Percentiles rank a stretch among this genome's conserved stretches.
phyloP scores from a whole-genome alignment of 495 filamentous ascomycete species.

The Choiromyces venosus region DNA sequence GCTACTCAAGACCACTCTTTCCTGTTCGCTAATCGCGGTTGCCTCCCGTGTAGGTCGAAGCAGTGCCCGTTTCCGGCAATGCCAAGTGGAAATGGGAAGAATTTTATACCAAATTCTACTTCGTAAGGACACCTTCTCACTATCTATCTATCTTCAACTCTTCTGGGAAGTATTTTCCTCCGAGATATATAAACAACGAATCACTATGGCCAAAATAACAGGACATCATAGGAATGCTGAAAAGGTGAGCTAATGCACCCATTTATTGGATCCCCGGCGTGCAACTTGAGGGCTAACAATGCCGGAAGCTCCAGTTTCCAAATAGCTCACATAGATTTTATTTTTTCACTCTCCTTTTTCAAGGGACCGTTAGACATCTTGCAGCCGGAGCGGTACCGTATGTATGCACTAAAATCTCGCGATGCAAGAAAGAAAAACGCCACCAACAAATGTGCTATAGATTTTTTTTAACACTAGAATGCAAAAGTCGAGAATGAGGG shows the following conservation, averaged over 20 bases:
- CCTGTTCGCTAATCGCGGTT: conserved; percentile 37
- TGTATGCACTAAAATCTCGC: conserved; percentile 3
- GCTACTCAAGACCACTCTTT: conserved; percentile 19
- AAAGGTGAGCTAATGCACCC: neutral
- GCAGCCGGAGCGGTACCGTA: neutral
- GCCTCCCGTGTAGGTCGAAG: conserved; percentile 26
- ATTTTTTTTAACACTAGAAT: neutral
- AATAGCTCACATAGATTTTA: neutral
- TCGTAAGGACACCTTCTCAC: neutral
- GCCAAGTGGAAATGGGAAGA: neutral
- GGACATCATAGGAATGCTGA: neutral
- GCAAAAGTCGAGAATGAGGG: neutral
- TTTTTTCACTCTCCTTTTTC: neutral
- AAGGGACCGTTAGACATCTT: neutral
- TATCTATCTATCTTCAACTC: neutral
- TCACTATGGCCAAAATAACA: neutral
- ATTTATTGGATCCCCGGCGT: neutral
- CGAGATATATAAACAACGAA: neutral
- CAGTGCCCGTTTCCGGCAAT: neutral
- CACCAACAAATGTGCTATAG: neutral
- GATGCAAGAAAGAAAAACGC: neutral
- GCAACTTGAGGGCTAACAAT: neutral
- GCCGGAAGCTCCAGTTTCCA: neutral
- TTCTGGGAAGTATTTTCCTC: neutral
- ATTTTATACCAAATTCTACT: neutral